Evolutionary conservation across 768 basidiomycete genomes (phyloP).

Genomic region (Cantharellus anzutake): DNA sequence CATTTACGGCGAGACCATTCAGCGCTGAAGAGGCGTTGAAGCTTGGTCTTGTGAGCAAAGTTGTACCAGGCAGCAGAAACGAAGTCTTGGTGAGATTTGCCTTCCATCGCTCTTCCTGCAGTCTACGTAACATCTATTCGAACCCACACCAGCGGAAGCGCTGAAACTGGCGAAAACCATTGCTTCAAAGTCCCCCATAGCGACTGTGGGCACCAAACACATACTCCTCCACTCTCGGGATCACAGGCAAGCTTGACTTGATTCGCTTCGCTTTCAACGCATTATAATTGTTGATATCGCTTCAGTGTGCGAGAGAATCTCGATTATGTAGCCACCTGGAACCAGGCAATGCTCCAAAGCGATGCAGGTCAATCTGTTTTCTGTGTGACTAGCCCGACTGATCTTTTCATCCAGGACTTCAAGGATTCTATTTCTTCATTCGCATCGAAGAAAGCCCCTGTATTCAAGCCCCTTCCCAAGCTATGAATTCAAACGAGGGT

Average conservation of each 20-base stretch:
- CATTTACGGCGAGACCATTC: slow-evolving; percentile 59
- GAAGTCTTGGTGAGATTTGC: slow-evolving; percentile 33
- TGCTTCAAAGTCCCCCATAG: slow-evolving; percentile 61
- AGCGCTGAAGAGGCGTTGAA: slow-evolving; percentile 41
- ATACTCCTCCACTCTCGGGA: slow-evolving; percentile 54
- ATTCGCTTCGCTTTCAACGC: slow-evolving; percentile 4
- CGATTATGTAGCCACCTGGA: slow-evolving; percentile 40
- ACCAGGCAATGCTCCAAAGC: slow-evolving; percentile 31
- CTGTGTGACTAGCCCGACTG: neutral
- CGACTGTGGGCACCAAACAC: slow-evolving; percentile 57
- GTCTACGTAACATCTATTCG: slow-evolving; percentile 7
- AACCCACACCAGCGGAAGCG: slow-evolving; percentile 24
- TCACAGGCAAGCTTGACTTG: slow-evolving; percentile 12
- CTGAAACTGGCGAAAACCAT: slow-evolving; percentile 46
- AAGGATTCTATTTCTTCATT: slow-evolving; percentile 12
- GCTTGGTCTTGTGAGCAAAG: slow-evolving; percentile 55
- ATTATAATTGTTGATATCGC: slow-evolving; percentile 1
- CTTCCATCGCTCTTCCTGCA: neutral
- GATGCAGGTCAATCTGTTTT: slow-evolving; percentile 17
- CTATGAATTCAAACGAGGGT: neutral
- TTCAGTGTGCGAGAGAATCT: slow-evolving; percentile 28
- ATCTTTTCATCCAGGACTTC: slow-evolving; percentile 11
- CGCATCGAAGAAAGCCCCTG: slow-evolving; percentile 9
- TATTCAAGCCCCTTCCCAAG: slow-evolving; percentile 13
- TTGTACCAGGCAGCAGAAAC: slow-evolving; percentile 43